Evolutionary conservation across 2,329 filamentous ascomycete genomes (phyloP), one percentile per base, ranked within the genome.

Genomic region (Diaporthe velutina): DNA sequence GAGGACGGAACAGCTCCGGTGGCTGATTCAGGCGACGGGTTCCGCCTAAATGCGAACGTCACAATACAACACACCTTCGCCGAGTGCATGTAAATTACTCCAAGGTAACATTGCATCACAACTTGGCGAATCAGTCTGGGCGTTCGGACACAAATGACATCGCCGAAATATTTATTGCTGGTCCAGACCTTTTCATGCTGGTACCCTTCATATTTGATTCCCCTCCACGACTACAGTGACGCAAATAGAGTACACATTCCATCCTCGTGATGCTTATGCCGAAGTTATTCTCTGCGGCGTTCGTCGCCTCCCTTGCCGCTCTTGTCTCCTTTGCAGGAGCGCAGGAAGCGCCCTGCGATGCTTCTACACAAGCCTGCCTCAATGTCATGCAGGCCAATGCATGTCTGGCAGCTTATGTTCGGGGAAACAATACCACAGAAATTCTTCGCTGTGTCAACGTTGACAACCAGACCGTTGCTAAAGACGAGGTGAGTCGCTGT

Each of bases 391-490:
- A 25, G n/a, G 45, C 64, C 13, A 67, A 67, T 28, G 15, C 64
- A 3, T 67, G 64, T 33, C 38, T 67, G 1, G 64, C 64, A 10
- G 42, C 42, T 0, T 52, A 67, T 5, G 35, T 67, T 15, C 45
- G 64, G 12, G 45, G 45, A 5, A 48, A 33, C 22, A 67, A 67
- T 6, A 30, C 25, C 33, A 67, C 64, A 3, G 64, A 67, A 33
- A 67, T 67, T 13, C 13, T 67, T 4, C 45, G 64, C 22, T 67
- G 64, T 2, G 64, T 67, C 48, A 52, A 67, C 35, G 30, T 67
- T 3, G 9, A 28, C 15, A 8, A 40, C n/a, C 45, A 67, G 64
- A 12, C 64, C 3, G 22, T 67, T 17, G 61, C 61, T 13, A 35
- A 13, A 4, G 61, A 52, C 3, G 45, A 67, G 45, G 61, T 67